These are phyloP conservation scores for Kwoniella botswanensis DNA, from an alignment of 768 basidiomycete species.

Conservation along the genomic window DNA sequence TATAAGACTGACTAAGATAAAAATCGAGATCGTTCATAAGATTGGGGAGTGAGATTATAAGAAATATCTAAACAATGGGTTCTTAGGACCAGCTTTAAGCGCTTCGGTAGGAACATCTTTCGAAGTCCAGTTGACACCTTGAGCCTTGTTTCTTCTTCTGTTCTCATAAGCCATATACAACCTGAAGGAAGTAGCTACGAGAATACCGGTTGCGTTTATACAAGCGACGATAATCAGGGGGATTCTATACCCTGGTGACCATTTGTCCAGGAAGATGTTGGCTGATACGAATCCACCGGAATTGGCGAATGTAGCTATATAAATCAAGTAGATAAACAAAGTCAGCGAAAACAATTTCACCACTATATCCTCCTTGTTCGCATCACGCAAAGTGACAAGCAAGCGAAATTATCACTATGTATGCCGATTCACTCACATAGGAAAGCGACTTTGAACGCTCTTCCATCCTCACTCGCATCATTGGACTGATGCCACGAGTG, in stretches of 20 bases:
- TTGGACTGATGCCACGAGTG: conserved; percentile 61
- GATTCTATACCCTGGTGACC: conserved; percentile 24
- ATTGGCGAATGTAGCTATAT: conserved; percentile 30
- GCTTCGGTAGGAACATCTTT: conserved; percentile 46
- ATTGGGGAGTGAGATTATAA: conserved; percentile 5
- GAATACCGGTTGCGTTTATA: conserved; percentile 28
- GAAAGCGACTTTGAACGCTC: conserved; percentile 26
- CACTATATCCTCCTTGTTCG: too few species aligned
- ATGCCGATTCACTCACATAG: conserved; percentile 13
- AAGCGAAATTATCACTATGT: too few species aligned
- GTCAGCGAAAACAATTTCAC: background rate
- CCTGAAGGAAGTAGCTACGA: conserved; percentile 25
- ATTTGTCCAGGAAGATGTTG: conserved; percentile 42
- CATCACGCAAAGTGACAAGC: too few species aligned
- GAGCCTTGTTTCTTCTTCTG: conserved; percentile 35
- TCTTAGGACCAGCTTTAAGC: conserved; percentile 29
- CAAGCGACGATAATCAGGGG: conserved; percentile 30
- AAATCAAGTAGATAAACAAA: background rate
- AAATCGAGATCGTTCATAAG: background rate
- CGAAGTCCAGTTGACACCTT: conserved; percentile 42
- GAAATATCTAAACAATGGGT: conserved; percentile 42
- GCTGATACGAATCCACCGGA: conserved; percentile 39
- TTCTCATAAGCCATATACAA: conserved; percentile 32
- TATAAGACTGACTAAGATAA: background rate
- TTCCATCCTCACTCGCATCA: conserved; percentile 58